These are phyloP conservation scores for Paecilomyces dactylethromorphus DNA, from an alignment of 2,329 filamentous ascomycete genomes.

Conservation along the genomic window DNA sequence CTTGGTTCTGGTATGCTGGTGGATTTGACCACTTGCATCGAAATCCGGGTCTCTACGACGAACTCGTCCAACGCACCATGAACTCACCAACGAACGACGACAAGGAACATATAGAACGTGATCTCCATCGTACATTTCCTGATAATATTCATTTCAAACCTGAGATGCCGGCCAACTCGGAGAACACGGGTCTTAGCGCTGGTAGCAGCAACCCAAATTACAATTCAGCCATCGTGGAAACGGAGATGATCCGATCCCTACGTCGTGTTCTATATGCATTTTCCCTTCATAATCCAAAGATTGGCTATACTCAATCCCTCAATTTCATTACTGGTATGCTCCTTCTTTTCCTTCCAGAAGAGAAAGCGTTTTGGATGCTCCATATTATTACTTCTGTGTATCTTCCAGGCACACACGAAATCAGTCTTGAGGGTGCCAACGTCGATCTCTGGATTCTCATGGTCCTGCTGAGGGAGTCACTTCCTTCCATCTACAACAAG, in stretches of 20 bases:
- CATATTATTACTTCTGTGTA: slow-evolving; percentile 87
- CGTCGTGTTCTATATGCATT: slow-evolving; percentile 85
- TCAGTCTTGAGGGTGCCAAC: slow-evolving; percentile 84
- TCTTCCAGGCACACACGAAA: slow-evolving; percentile 84
- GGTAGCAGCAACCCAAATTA: slow-evolving; percentile 31
- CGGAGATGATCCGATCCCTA: slow-evolving; percentile 70
- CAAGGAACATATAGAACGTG: slow-evolving; percentile 84
- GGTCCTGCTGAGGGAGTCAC: slow-evolving; percentile 72
- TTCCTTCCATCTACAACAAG: slow-evolving; percentile 80
- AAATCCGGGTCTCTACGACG: slow-evolving; percentile 69
- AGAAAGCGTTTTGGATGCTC: slow-evolving; percentile 87
- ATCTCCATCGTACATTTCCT: slow-evolving; percentile 88
- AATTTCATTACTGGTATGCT: slow-evolving; percentile 91
- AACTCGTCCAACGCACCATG: slow-evolving; percentile 61
- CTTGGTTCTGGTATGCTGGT: slow-evolving; percentile 95
- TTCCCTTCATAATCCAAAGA: slow-evolving; percentile 79
- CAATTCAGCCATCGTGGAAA: slow-evolving; percentile 50
- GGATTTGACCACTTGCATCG: slow-evolving; percentile 73
- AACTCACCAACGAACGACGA: slow-evolving; percentile 63
- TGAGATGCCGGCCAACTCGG: slow-evolving; percentile 23
- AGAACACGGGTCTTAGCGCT: slow-evolving; percentile 12
- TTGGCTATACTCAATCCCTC: slow-evolving; percentile 92
- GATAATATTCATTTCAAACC: slow-evolving; percentile 90
- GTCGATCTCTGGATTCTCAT: slow-evolving; percentile 92
- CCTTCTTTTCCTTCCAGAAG: slow-evolving; percentile 83